Evolutionary conservation across 441 rosid genomes (phyloP).

Genomic region (Erodium trifolium): DNA sequence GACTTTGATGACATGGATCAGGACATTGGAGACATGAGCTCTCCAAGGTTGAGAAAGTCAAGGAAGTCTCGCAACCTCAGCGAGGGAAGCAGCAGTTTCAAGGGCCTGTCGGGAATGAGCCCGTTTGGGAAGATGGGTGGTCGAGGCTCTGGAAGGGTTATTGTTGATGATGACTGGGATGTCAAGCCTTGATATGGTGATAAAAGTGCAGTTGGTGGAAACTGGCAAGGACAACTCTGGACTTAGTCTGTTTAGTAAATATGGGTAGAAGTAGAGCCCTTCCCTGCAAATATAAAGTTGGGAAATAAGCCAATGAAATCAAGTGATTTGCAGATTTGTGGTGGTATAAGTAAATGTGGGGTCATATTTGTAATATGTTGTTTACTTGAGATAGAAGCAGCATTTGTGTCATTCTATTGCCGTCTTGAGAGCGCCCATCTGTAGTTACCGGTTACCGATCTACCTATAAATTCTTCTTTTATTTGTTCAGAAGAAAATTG

Average conservation of each 20-base stretch:
- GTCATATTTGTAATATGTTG: not conserved
- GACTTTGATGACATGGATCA: constrained; percentile 35
- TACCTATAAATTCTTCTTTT: too few species aligned
- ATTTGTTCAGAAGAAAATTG: too few species aligned
- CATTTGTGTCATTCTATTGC: not conserved
- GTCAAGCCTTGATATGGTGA: constrained; percentile 38
- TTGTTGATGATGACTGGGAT: constrained; percentile 55
- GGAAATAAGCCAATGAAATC: not conserved
- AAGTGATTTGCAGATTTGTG: not conserved
- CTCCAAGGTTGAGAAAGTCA: constrained; percentile 58
- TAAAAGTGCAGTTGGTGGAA: not conserved
- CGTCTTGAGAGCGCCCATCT: constrained; percentile 20
- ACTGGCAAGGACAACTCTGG: constrained; percentile 12
- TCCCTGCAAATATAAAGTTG: not conserved
- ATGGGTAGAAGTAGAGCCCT: not conserved
- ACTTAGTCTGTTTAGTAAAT: constrained; percentile 23
- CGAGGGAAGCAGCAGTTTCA: constrained; percentile 96
- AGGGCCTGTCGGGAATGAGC: constrained; percentile 57
- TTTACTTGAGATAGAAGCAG: not conserved
- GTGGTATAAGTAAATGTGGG: not conserved
- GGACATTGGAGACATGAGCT: constrained; percentile 43
- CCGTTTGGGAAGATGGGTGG: constrained; percentile 69
- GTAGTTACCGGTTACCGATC: constrained; percentile 12
- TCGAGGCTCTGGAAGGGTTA: constrained; percentile 37
- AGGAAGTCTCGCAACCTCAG: constrained; percentile 60